Conservation (phyloP, 208 protist genomes). For the Trypanosoma scelopori region DNA sequence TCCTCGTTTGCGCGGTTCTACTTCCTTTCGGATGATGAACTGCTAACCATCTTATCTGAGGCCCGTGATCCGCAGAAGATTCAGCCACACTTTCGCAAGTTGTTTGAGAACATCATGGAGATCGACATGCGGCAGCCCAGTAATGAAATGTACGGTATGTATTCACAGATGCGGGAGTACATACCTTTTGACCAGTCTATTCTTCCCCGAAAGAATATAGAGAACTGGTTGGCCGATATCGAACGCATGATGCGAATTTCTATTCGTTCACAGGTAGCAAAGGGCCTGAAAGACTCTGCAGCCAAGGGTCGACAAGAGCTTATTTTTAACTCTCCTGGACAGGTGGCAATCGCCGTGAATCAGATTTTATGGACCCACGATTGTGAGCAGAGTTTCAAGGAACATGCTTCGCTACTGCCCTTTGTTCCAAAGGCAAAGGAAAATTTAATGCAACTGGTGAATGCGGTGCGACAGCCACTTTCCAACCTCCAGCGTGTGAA, state of each 20-base stretch:
- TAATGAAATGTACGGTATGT: slow-evolving; percentile 95
- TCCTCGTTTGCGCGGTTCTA: slow-evolving; percentile 94
- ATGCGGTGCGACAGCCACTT: slow-evolving; percentile 85
- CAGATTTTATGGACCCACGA: slow-evolving; percentile 96
- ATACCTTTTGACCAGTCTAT: slow-evolving; percentile 93
- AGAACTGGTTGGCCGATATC: slow-evolving; percentile 97
- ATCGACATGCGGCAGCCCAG: slow-evolving; percentile 89
- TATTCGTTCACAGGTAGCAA: slow-evolving; percentile 86
- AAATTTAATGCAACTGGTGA: slow-evolving; percentile 89
- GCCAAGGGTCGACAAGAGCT: slow-evolving; percentile 75
- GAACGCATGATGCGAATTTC: slow-evolving; percentile 94
- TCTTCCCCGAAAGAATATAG: slow-evolving; percentile 94
- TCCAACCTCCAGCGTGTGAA: slow-evolving; percentile 92
- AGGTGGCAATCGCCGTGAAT: slow-evolving; percentile 91
- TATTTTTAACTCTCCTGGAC: slow-evolving; percentile 81
- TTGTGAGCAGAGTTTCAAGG: slow-evolving; percentile 76
- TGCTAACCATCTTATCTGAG: slow-evolving; percentile 95
- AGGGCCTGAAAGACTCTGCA: slow-evolving; percentile 76
- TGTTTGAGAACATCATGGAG: slow-evolving; percentile 95
- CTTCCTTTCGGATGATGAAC: slow-evolving; percentile 92
- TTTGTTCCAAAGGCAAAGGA: slow-evolving; percentile 85
- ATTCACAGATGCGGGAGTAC: slow-evolving; percentile 94
- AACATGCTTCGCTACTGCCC: slow-evolving; percentile 78
- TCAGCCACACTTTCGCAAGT: slow-evolving; percentile 96
- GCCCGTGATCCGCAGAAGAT: slow-evolving; percentile 94